Percentiles rank a stretch among this genome's conserved stretches.
phyloP scores from a whole-genome alignment of 202 grass and related monocot species.

The Cymbopogon flexuosus region DNA sequence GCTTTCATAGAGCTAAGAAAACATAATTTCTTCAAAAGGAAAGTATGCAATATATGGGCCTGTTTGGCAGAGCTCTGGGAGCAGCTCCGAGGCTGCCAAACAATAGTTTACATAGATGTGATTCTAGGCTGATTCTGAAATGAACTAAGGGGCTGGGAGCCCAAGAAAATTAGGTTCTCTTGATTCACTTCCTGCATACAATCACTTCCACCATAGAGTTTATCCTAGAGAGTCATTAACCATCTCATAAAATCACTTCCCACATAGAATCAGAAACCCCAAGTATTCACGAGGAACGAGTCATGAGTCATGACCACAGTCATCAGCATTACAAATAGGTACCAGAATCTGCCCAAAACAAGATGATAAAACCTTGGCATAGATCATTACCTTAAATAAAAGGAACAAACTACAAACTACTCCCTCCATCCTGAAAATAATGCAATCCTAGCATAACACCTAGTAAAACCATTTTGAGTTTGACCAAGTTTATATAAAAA shows the following conservation, averaged over 20 bases:
- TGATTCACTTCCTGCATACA: not conserved
- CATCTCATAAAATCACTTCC: not conserved
- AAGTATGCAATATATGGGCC: not conserved
- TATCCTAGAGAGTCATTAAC: not conserved
- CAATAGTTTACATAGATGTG: not conserved
- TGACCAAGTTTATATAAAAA: not conserved
- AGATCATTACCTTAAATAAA: not conserved
- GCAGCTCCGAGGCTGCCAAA: not conserved
- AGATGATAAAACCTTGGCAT: not conserved
- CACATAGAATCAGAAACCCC: not conserved
- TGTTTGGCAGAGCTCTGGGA: not conserved
- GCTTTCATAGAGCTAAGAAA: not conserved
- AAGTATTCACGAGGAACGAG: not conserved
- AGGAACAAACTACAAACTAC: not conserved
- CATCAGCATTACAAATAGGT: not conserved
- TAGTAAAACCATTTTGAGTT: not conserved
- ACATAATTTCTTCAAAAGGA: not conserved
- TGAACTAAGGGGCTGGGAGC: not conserved
- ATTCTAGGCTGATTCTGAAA: not conserved
- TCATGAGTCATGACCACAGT: not conserved
- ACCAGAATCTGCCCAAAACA: not conserved
- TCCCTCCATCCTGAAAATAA: not conserved
- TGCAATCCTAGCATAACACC: not conserved
- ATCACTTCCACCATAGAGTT: not conserved
- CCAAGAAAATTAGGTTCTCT: not conserved